Evolutionary conservation across 2,329 filamentous ascomycete genomes (phyloP), one percentile per base, ranked within the genome.

Genomic region (Amylocarpus encephaloides): DNA sequence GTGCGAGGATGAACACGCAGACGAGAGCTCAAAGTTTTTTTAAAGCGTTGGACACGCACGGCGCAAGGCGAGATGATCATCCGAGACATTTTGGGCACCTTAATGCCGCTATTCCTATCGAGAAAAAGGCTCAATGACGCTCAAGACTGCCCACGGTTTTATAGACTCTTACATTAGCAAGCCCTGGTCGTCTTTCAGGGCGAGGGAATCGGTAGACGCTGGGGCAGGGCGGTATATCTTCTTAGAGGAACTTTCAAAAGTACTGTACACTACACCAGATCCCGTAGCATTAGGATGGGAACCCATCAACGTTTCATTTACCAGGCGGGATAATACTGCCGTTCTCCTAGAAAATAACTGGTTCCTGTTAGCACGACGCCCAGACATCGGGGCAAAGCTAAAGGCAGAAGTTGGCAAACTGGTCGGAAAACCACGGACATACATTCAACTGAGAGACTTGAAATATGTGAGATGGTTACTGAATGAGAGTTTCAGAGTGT

Each of bases 401-500:
- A 13, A 5, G 5, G 15, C 22, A 5, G 35, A 77, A 59, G 68
- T 76, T 5, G 43, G 50, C 1, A 54, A 50, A 2, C 53, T 74
- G n/a, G 61, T 62, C 3, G 65, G 62, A 0, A 52, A 64, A 12
- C 59, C 65, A 48, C 79, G 79, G 2, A 71, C 70, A 0, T 83
- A 77, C 67, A 75, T 80, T 56, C 68, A 79, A 57, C 62, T 83
- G 49, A 75, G 72, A 56, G 68, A 71, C 12, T 67, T 82, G 63
- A 76, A 71, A 52, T 83, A 82, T 51, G 64, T 84, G n/a, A 76
- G 76, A 61, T 76, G 71, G 65, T 74, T 77, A 11, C 54, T 83
- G 47, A 80, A 74, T 74, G 60, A 9, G 76, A 59, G 40, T 49
- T 18, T 36, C 32, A 54, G 64, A 7, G 46, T 65, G 5, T 57